Base-by-base conservation (phyloP, 768 basidiomycete genomes). In the Crucibulum laeve region DNA sequence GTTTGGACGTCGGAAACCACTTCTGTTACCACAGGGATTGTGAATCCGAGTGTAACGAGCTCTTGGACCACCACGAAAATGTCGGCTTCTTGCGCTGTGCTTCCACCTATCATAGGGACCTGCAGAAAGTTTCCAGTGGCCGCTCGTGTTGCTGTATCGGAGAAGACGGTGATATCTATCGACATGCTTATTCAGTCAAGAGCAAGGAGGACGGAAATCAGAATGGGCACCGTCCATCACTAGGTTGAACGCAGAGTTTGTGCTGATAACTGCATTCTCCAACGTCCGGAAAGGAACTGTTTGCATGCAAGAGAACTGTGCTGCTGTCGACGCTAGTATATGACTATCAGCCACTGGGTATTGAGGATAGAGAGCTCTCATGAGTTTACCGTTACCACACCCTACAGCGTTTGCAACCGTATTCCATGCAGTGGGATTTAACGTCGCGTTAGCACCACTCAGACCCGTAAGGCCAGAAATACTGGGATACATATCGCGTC, bases 261-360 rank as follows among this genome's bases (percentile, higher is more conserved):
- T 59, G 21, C 45, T 60, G 30, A 62, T 56, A 1, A 65, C 62
- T 0, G 62, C 64, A 42, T 63, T 53, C 38, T 66, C 61, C 13
- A 70, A 45, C 21, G 49, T 60, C 7, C 53, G 50, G 43, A 44
- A 54, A 11, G 66, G 56, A 4, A 64, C 57, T 10, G 51, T 47
- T 45, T 66, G 56, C 69, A 69, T 69, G 42, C 69, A 70, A 7
- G 56, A 37, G 4, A 69, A 43, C 38, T 70, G 69, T 13, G 57
- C 51, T 17, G 52, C 52, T 40, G 60, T 52, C 8, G 56, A 46
- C 21, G 35, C 59, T 61, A 11, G 21, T 33, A 11, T 11, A 26
- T 15, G 5, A n/a, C 11, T 11, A 15, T 15, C 37, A 18, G 38
- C 53, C 53, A 42, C 19, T 7, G 32, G 11, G 15, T 36, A 3